Evolutionary conservation across 345 rosid genomes (phyloP).

Genomic region (Xanthoceras sorbifolium): DNA sequence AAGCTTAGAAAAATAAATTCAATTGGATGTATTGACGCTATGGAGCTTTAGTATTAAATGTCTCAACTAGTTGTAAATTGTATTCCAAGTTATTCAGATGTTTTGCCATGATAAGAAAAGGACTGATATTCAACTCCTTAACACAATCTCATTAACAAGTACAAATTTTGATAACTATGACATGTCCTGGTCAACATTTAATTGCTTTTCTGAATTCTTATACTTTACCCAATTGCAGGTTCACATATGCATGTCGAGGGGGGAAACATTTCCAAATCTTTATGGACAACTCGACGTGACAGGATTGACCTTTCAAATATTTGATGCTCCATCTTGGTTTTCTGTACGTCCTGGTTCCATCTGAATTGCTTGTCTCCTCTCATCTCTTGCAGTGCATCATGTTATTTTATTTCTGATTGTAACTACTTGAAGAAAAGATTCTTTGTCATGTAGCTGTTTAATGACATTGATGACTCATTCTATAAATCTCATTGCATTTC

Average conservation of each 20-base stretch:
- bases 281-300: conserved; percentile 91
- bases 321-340: conserved; percentile 87
- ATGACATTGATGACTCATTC: conserved; percentile 4
- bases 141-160: neutral
- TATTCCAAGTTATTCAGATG: neutral
- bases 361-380: conserved; percentile 22
- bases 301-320: conserved; percentile 79
- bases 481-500: neutral
- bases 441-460: conserved; percentile 10
- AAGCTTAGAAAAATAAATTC: neutral
- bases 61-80: conserved; percentile 3
- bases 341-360: conserved; percentile 59
- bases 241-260: conserved; percentile 91
- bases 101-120: neutral
- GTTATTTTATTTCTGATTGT: neutral
- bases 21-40: neutral
- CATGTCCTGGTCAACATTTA: neutral
- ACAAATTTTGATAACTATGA: conserved; percentile 3
- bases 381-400: conserved; percentile 13
- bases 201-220: conserved; percentile 16
- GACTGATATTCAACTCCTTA: neutral
- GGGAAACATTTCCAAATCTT: conserved; percentile 88
- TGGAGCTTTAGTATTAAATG: neutral
- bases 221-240: conserved; percentile 51
- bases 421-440: neutral